Conservation (phyloP, 257 asterid species). For the Fraxinus pennsylvanica region DNA sequence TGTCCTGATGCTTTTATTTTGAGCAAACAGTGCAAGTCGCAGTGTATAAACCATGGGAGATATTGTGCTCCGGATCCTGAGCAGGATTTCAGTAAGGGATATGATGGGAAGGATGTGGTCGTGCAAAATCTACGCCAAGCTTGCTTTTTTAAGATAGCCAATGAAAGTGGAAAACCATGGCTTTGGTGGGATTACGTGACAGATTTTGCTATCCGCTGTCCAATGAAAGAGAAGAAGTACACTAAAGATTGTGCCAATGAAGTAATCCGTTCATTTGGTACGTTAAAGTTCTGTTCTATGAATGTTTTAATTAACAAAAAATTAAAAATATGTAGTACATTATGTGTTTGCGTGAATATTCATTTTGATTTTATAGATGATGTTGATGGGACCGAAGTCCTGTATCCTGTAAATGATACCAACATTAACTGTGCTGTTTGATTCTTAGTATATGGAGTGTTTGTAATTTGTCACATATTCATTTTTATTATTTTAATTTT, state of each 20-base stretch:
- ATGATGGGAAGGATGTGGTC: constrained; percentile 76
- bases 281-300: constrained; percentile 8
- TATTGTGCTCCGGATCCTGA: constrained; percentile 80
- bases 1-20: constrained; percentile 65
- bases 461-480: not conserved
- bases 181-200: constrained; percentile 80
- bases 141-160: constrained; percentile 68
- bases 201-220: constrained; percentile 66
- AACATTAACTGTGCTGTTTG: not conserved
- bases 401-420: not conserved
- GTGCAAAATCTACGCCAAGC: constrained; percentile 66
- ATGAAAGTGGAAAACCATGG: constrained; percentile 71
- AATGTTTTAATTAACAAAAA: not conserved
- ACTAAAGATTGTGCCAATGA: constrained; percentile 64
- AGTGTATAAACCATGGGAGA: constrained; percentile 74
- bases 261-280: constrained; percentile 72
- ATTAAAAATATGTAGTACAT: not conserved
- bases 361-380: not conserved
- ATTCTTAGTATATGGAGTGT: not conserved
- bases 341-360: not conserved
- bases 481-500: not conserved
- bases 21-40: constrained; percentile 74
- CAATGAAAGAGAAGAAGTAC: constrained; percentile 67
- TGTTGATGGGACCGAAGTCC: not conserved
- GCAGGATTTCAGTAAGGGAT: constrained; percentile 70